Evolutionary conservation across 805 yeast species (phyloP), one percentile per base, ranked within the genome.

Genomic region (Kodamaea lidongshanica): DNA sequence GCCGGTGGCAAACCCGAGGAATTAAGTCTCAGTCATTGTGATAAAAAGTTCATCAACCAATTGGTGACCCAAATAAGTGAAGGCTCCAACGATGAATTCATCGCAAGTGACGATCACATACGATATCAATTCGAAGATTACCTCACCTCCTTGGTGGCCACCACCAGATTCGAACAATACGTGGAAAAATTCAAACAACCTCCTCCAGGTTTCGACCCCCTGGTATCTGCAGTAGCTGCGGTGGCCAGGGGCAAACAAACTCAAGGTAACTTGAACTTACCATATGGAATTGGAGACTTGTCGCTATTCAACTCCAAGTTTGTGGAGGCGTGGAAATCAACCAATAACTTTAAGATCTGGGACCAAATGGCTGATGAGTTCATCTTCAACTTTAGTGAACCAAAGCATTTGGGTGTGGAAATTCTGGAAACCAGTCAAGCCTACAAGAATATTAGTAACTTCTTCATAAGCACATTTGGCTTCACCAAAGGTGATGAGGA

Each of bases 101-200:
- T 58, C 7, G 66, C 70, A 5, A 58, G 56, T 42, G 97, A 92
- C 46, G 98, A 92, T 54, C 85, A 79, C 48, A 78, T 92, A 18
- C 61, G 97, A 30, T 71, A 77, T 57, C 86, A 78, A 45, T 88
- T 89, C 54, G 98, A 92, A 49, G 96, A 88, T 46, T 92, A 92
- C 48, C 56, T 88, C 15, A 70, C 81, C 35, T 85, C 94, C 7
- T 52, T 92, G 39, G 52, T 89, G 14, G 66, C 94, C 0, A 68
- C 83, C 15, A 76, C 73, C 13, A 81, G 94, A 52, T 82, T 78
- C 44, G 71, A 71, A 41, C 74, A 68, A 28, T 85, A 79, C 45
- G 42, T 71, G 7, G 58, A 56, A 4, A 46, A 54, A 28, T 65
- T 61, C 34, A 33, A 44, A 11, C 52, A 43, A 28, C 49, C 47